Percentiles rank a stretch among this genome's conserved stretches.
These are phyloP conservation scores for Aspergillus sp. DNA, from an alignment of 2,329 filamentous ascomycete genomes.

Conservation along the genomic window DNA sequence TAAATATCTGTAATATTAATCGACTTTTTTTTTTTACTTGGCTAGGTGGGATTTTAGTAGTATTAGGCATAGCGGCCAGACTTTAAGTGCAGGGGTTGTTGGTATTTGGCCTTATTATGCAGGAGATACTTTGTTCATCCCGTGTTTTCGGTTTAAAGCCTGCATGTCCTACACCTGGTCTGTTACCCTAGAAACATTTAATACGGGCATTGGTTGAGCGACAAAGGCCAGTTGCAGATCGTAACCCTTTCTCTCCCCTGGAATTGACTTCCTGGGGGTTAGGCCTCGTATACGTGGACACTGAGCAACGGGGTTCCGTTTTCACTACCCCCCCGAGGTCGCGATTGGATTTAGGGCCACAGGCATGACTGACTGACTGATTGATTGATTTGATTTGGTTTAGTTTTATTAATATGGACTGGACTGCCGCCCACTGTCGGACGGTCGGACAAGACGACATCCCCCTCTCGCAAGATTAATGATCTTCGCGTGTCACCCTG, in stretches of 20 bases:
- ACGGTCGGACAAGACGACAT: background rate
- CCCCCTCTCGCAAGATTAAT: background rate
- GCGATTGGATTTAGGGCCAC: background rate
- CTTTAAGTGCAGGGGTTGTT: too few relatives aligned
- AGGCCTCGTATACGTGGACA: background rate
- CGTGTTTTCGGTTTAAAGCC: background rate
- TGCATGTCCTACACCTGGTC: background rate
- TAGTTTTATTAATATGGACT: background rate
- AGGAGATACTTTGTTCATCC: background rate
- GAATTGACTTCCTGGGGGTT: background rate
- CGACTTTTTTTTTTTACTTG: too few relatives aligned
- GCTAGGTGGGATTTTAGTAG: background rate
- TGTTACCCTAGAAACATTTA: conserved; percentile 1
- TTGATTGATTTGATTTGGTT: background rate
- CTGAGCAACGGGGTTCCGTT: background rate
- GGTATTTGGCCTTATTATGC: background rate
- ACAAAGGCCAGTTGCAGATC: conserved; percentile 1
- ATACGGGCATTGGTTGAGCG: background rate
- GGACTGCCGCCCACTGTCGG: background rate
- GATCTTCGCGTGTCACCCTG: conserved; percentile 3
- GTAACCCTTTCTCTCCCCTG: background rate
- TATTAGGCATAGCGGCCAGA: background rate
- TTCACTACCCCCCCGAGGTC: background rate
- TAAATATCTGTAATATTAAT: background rate
- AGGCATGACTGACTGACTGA: background rate